Conservation (phyloP, 179 eudicot species). For the Beta lomatogona region DNA sequence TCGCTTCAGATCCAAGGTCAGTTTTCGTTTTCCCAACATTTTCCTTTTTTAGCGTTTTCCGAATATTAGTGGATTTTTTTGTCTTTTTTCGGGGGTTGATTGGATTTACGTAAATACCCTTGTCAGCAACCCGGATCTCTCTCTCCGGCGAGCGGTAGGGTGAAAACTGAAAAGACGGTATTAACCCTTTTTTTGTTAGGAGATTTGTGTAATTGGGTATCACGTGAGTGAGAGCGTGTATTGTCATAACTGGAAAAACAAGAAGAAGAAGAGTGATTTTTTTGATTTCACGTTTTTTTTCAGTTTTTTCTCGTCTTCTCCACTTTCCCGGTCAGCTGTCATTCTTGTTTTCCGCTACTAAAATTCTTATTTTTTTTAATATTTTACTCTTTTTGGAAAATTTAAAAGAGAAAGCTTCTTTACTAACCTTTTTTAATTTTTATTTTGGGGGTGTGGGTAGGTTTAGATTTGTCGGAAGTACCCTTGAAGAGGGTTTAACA, state of each 20-base stretch:
- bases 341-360: slow-evolving; percentile 35
- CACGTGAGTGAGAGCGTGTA: slow-evolving; percentile 29
- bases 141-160: slow-evolving; percentile 1
- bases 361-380: background rate
- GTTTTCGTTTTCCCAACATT: background rate
- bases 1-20: slow-evolving; percentile 54
- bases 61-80: no score
- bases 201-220: slow-evolving; percentile 10
- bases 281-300: slow-evolving; percentile 4
- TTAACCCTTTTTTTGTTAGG: background rate
- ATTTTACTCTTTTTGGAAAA: background rate
- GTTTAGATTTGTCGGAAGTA: slow-evolving; percentile 26
- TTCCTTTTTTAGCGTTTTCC: background rate
- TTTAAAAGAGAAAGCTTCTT: background rate
- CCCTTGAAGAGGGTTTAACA: slow-evolving; percentile 20
- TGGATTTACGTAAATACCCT: slow-evolving; percentile 18
- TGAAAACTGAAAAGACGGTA: background rate
- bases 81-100: no score
- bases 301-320: slow-evolving; percentile 5
- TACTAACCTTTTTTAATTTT: background rate
- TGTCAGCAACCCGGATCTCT: slow-evolving; percentile 19
- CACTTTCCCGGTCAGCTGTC: slow-evolving; percentile 40
- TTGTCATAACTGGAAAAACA: background rate
- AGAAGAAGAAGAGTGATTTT: background rate
- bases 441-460: background rate